Base-by-base conservation (phyloP, 2,329 filamentous ascomycete genomes). In the Coccinonectria pachysandricola region DNA sequence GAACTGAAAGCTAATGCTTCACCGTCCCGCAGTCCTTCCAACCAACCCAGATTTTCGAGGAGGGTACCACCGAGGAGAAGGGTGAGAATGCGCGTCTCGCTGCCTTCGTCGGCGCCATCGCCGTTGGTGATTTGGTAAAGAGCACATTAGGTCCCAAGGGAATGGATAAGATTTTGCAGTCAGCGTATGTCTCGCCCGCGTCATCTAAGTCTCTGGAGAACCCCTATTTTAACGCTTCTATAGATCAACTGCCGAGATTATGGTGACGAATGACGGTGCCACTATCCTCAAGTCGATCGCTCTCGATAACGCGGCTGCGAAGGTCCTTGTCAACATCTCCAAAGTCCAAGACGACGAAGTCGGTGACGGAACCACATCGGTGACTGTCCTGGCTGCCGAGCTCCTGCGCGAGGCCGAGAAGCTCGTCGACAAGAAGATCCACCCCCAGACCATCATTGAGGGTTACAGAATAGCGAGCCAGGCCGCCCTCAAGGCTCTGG, bases 291-390 rank as follows among this genome's bases (percentile, higher is more conserved):
- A 98, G 63, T 84, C 88, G 28, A 98, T 98, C 57, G 91, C 91
- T 21, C 79, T 98, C 51, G 91, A 98, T 59, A 98, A 98, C 55
- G 91, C 91, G 21, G 91, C 91, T 12, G 91, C 91, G 28, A 98
- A 98, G 64, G 91, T 98, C 5, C 71, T 98, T 21, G 91, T 98
- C 53, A 98, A 98, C 59, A 96, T 98, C 48, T 96, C 88, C 38
- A 98, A 98, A 64, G 91, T 98, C 5, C 91, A 98, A 57, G 91
- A 98, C 50, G 91, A 98, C 54, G 91, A 98, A 59, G 88, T 98
- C 13, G 91, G 91, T 51, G 91, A 98, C 54, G 91, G 91, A 32
- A 98, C 91, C 23, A 98, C 91, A 12, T 96, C 87, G n/a, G 91
- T 98, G 30, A 80, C 91, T 21, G 91, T 98, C 10, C 68, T 98